A percentile compares a stretch with the other conserved stretches of the same genome.
Conservation (phyloP, 192 early-diverging fungal genomes). For the Mortierella antarctica region DNA sequence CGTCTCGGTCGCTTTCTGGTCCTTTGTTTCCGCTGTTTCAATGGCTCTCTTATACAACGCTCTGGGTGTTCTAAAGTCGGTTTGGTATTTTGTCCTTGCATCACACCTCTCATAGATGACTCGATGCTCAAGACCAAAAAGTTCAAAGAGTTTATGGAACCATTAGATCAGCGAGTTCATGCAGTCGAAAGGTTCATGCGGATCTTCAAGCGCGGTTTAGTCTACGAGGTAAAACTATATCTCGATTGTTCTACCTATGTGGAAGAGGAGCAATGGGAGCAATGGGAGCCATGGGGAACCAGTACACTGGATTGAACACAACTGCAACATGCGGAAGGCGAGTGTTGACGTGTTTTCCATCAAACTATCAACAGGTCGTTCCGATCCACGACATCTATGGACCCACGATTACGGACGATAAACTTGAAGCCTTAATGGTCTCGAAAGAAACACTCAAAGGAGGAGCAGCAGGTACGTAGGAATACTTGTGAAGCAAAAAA, state of each 20-base stretch:
- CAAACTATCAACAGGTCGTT: constrained; percentile 56
- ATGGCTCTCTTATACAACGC: background rate
- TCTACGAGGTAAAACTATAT: constrained; percentile 51
- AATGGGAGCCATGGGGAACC: too few relatives aligned
- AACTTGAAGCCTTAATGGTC: constrained; percentile 84
- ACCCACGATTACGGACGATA: constrained; percentile 79
- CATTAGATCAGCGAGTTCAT: constrained; percentile 68
- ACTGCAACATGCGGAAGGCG: background rate
- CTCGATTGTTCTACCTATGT: background rate
- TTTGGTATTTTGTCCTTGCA: background rate
- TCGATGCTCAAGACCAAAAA: constrained; percentile 78
- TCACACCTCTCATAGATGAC: constrained; percentile 56
- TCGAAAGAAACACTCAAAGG: constrained; percentile 84
- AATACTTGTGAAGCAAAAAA: too few relatives aligned
- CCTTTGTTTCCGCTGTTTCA: background rate
- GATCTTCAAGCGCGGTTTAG: constrained; percentile 57
- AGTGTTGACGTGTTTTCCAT: background rate
- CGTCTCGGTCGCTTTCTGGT: constrained; percentile 4
- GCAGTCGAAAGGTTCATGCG: constrained; percentile 71
- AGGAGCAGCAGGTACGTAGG: constrained; percentile 71
- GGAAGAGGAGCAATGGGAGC: background rate
- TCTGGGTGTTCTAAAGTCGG: background rate
- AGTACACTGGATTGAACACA: too few relatives aligned
- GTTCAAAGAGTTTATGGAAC: constrained; percentile 72
- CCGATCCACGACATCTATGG: constrained; percentile 88